A percentile compares a stretch with the other conserved stretches of the same genome.
These are phyloP conservation scores for Globisporangium yorkense DNA, from an alignment of 352 stramenopile genomes.

Conservation along the genomic window DNA sequence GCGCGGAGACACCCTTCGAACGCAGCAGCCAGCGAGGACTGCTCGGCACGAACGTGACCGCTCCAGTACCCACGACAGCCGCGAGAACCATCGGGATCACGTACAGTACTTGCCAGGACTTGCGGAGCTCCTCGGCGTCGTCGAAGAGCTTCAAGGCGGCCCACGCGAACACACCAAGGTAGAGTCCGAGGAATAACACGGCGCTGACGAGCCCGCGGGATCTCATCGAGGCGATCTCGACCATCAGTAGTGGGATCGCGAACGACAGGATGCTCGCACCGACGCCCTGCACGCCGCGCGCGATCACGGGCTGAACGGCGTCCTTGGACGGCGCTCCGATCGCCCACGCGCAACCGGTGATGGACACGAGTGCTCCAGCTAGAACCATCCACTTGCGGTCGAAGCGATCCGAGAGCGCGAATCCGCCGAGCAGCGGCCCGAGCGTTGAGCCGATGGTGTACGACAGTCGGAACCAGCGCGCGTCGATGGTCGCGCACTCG, in stretches of 20 bases:
- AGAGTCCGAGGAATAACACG: not conserved
- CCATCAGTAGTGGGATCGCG: not conserved
- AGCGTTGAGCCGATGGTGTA: not conserved
- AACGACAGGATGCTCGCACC: not conserved
- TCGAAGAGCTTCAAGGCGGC: not conserved
- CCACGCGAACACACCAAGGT: not conserved
- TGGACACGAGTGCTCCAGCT: not conserved
- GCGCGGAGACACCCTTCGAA: not conserved
- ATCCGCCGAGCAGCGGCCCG: not conserved
- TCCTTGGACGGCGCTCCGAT: not conserved
- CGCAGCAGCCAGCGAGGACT: not conserved
- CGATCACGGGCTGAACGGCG: not conserved
- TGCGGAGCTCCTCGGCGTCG: not conserved
- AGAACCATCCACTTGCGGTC: not conserved
- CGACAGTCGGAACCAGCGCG: not conserved
- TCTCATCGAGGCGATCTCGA: not conserved
- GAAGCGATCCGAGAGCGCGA: not conserved
- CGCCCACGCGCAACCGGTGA: not conserved
- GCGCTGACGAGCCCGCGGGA: not conserved
- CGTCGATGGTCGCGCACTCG: not conserved
- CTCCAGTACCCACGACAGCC: not conserved
- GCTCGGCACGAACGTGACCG: constrained; percentile 1
- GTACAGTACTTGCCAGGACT: not conserved
- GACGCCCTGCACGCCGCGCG: not conserved
- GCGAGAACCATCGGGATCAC: not conserved